These are phyloP conservation scores for Pinus taeda DNA, from an alignment of 75 land plant genomes.

Conservation along the genomic window DNA sequence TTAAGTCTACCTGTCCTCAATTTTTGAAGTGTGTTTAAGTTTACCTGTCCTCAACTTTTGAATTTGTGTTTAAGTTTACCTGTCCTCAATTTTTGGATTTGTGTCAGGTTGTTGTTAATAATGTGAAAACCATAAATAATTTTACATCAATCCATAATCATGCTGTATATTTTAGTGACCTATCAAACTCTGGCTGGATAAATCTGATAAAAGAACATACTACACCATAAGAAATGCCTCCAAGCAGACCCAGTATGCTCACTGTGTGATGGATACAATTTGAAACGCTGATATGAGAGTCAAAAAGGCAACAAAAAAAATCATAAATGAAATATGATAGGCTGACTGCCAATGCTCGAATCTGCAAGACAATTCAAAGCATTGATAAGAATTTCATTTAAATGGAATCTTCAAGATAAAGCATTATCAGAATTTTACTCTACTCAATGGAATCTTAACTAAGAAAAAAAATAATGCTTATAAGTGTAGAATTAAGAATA, in stretches of 20 bases:
- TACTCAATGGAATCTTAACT: not conserved
- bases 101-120: too few species aligned
- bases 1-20: too few species aligned
- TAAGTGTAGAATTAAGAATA: not conserved
- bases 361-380: constrained; percentile 38
- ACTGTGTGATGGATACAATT: constrained; percentile 70
- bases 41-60: too few species aligned
- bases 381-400: not conserved
- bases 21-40: too few species aligned
- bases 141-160: not conserved
- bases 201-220: constrained; percentile 33
- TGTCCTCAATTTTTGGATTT: too few species aligned
- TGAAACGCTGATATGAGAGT: constrained; percentile 37
- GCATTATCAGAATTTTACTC: too few species aligned
- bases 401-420: too few species aligned
- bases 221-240: constrained; percentile 44
- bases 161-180: not conserved
- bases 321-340: constrained; percentile 81
- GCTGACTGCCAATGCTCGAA: constrained; percentile 56
- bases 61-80: too few species aligned
- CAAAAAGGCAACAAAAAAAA: constrained; percentile 65
- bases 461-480: not conserved
- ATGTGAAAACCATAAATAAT: not conserved
- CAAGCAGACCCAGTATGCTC: constrained; percentile 70
- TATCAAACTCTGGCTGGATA: not conserved